Evolutionary conservation across 2,329 filamentous ascomycete species (phyloP), one percentile per base, ranked within the genome.

Genomic region (Orbilia quercus): DNA sequence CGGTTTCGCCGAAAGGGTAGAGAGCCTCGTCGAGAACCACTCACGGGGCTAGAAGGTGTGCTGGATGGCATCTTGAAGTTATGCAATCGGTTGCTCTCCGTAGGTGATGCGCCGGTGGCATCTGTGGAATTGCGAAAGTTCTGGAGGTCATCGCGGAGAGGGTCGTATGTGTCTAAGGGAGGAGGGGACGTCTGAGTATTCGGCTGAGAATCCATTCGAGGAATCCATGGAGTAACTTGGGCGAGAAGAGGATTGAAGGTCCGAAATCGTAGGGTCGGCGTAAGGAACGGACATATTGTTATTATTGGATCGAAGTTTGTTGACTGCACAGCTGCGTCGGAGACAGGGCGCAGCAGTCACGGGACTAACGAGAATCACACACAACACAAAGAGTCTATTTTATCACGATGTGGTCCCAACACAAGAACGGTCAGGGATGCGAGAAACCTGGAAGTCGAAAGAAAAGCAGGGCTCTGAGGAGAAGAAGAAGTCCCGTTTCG

Each of bases 41-140:
- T 44, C 3, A 45, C 65, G 14, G 69, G 69, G n/a, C 44, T 66
- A 7, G 69, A 54, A 42, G 69, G 69, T 18, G 53, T 60, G 40
- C 60, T 66, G 28, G 58, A 48, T 7, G 51, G 38, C 18, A 38
- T 45, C n/a, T 42, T 51, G 23, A 65, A 48, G 16, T 22, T n/a
- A 20, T 45, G 14, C 22, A 45, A 53, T 9, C 60, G 69, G 31
- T 42, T 62, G 23, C 50, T 18, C 22, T 28, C 54, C 25, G 63
- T 59, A 22, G 69, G 69, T 31, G 69, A 73, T 36, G 47, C 60
- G 63, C 69, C 60, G 31, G 69, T 73, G 69, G 47, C 69, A 42
- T 73, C 69, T 28, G 60, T 73, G 47, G 69, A 73, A 54, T 73
- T 73, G 60, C 69, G 69, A 73, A 73, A 66, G 69, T 73, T 73